Conservation (phyloP, 257 asterid species). For the Capsicum chinense region DNA sequence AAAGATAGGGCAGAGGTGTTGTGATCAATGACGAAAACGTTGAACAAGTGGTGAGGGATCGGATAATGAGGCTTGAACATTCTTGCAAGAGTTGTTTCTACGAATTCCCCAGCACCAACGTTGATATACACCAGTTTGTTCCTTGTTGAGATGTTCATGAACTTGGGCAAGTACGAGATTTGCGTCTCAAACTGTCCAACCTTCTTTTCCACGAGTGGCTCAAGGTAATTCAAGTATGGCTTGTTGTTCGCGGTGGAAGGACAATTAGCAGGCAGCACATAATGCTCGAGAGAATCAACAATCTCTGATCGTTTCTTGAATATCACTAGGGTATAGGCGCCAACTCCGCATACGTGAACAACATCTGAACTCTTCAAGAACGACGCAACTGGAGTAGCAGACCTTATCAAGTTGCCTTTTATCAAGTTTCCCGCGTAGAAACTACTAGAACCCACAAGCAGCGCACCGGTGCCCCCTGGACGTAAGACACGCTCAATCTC, state of each 20-base stretch:
- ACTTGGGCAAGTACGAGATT: slow-evolving; percentile 58
- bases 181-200: slow-evolving; percentile 25
- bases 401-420: slow-evolving; percentile 52
- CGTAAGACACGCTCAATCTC: slow-evolving; percentile 89
- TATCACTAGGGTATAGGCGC: slow-evolving; percentile 52
- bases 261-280: slow-evolving; percentile 65
- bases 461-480: slow-evolving; percentile 79
- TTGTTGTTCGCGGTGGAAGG: slow-evolving; percentile 61
- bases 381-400: slow-evolving; percentile 49
- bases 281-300: slow-evolving; percentile 50
- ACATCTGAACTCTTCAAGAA: slow-evolving; percentile 72
- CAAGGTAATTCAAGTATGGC: slow-evolving; percentile 63
- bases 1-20: slow-evolving; percentile 65
- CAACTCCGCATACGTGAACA: slow-evolving; percentile 60
- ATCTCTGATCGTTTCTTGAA: slow-evolving; percentile 63
- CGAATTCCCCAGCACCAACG: slow-evolving; percentile 72
- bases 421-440: slow-evolving; percentile 50
- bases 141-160: slow-evolving; percentile 77
- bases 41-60: slow-evolving; percentile 50
- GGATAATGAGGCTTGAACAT: slow-evolving; percentile 55
- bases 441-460: slow-evolving; percentile 58
- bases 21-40: slow-evolving; percentile 72
- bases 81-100: slow-evolving; percentile 46
- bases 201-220: slow-evolving; percentile 49
- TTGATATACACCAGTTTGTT: slow-evolving; percentile 69